Percentiles rank a stretch among this genome's conserved stretches.
Conservation (phyloP, 2,329 filamentous ascomycete species). For the Botrytis byssoidea region DNA sequence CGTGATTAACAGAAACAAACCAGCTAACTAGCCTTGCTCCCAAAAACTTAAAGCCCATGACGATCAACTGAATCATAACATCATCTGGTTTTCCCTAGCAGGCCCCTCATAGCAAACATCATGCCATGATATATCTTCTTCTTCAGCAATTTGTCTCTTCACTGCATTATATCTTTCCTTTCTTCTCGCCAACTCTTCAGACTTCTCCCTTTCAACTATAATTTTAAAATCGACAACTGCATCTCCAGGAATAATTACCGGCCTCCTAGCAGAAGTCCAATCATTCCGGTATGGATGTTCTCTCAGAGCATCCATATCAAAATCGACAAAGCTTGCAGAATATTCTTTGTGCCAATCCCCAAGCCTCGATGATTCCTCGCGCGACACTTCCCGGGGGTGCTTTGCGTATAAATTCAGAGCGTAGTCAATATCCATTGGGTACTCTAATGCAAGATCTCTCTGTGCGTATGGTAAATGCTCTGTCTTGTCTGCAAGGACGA, state of each 20-base stretch:
- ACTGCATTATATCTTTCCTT: slow-evolving; percentile 1
- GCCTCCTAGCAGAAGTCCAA: background rate
- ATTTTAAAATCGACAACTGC: background rate
- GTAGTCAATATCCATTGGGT: background rate
- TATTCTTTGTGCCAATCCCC: background rate
- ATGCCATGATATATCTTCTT: background rate
- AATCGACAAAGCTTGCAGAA: background rate
- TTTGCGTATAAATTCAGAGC: background rate
- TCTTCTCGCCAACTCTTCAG: background rate
- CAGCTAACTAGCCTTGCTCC: background rate
- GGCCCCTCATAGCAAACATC: background rate
- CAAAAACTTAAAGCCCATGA: background rate
- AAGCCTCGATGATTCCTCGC: background rate
- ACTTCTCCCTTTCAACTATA: background rate
- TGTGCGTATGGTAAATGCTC: background rate
- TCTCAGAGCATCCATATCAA: background rate
- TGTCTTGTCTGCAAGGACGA: background rate
- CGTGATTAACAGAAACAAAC: background rate
- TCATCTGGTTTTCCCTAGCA: too few relatives aligned
- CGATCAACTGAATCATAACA: too few relatives aligned
- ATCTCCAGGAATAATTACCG: background rate
- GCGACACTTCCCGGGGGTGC: background rate
- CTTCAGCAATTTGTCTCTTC: background rate
- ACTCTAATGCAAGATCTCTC: background rate
- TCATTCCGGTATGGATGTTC: background rate